Percentiles rank a stretch among this genome's conserved stretches.
phyloP scores from a whole-genome alignment of 305 asterid species.

The Solanum hybrid region DNA sequence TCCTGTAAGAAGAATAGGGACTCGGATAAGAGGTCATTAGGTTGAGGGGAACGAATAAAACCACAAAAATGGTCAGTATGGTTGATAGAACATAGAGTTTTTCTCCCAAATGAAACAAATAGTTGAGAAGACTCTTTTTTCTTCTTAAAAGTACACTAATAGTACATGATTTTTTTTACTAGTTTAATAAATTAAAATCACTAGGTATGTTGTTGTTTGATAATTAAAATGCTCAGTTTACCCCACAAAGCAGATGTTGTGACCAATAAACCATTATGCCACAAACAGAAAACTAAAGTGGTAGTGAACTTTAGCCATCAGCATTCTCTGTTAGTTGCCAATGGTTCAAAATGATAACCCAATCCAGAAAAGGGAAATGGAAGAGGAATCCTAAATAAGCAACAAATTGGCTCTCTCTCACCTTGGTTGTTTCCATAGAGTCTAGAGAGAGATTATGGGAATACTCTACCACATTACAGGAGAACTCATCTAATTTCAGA shows the following conservation, averaged over 20 bases:
- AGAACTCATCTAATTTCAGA: neutral
- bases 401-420: neutral
- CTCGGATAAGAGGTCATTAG: neutral
- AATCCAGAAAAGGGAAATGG: neutral
- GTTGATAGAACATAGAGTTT: neutral
- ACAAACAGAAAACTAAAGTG: neutral
- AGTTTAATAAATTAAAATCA: neutral
- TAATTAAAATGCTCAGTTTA: neutral
- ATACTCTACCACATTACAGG: neutral
- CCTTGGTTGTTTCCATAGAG: neutral
- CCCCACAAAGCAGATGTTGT: neutral
- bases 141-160: neutral
- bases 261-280: neutral
- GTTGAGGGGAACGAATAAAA: neutral
- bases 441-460: neutral
- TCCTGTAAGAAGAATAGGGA: neutral
- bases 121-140: neutral
- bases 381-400: neutral
- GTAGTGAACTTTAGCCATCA: neutral
- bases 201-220: neutral
- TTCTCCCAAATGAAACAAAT: neutral
- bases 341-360: neutral
- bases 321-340: neutral
- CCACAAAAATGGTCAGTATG: neutral
- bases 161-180: neutral